Base-by-base conservation (phyloP, 495 filamentous ascomycete species). In the Penicillium lagena region DNA sequence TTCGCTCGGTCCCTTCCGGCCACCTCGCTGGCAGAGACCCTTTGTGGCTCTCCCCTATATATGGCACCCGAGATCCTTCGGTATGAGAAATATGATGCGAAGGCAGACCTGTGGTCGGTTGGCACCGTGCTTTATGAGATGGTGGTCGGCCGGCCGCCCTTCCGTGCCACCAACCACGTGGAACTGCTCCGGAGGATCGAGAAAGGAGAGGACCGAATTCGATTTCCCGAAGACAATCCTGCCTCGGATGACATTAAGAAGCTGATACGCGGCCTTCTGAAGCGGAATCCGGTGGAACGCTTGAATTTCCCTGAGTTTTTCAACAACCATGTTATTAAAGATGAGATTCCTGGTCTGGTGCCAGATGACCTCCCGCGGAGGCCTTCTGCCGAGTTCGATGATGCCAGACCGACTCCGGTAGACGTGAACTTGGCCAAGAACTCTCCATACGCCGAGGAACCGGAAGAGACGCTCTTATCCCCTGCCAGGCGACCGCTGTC, bases 61-160 rank as follows among this genome's bases (percentile, higher is more conserved):
- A 98, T 98, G 93, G 93, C 93, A 1, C 93, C 93, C 2, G 93
- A 98, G 66, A 98, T 98, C 46, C 78, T 98, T 35, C 82, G 90
- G 35, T 98, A 96, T 54, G 90, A 98, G 60, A 90, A 90, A 60
- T 98, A 98, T 63, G 91, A 95, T 68, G 89, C 90, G 36, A 94
- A 90, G 59, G 93, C 90, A 34, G 93, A 98, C 71, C 68, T 98
- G 31, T 98, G 93, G 93, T 98, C 93, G 14, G 87, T 95, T 32
- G 93, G 93, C 30, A 96, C 94, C 6, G 93, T 98, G 8, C 66
- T 94, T 14, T 93, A 85, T 61, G 93, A 98, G 72, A 95, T 97
- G 89, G 81, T 94, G 35, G 83, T 83, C 3, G 93, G 90, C 42
- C 85, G 78, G 56, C 90, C 93, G 8, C 93, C 93, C 0, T 98